Conservation (phyloP, 345 rosid genomes). For the Heritiera fomes region DNA sequence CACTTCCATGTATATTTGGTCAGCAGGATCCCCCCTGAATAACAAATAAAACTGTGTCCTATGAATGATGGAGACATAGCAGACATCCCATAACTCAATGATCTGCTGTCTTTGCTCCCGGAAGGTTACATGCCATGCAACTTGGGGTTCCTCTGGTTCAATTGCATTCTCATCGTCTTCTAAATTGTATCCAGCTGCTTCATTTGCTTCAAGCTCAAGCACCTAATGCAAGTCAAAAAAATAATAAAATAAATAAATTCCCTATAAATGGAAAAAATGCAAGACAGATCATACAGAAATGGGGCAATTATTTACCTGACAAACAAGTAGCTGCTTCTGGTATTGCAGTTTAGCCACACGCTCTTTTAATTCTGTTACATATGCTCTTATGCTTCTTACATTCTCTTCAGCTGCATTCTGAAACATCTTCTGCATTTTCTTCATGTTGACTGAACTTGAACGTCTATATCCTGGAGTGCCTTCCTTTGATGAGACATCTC, state of each 20-base stretch:
- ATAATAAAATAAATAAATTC: not conserved
- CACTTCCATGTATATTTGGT: not conserved
- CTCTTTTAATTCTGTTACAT: constrained; percentile 92
- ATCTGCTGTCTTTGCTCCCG: constrained; percentile 89
- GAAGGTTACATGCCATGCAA: constrained; percentile 79
- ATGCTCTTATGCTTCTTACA: constrained; percentile 89
- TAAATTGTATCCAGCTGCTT: constrained; percentile 74
- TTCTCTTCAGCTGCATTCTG: constrained; percentile 99
- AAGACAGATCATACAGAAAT: not conserved
- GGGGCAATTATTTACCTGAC: constrained; percentile 58
- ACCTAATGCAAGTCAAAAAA: constrained; percentile 45
- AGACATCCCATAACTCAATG: constrained; percentile 90
- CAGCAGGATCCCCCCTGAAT: constrained; percentile 81
- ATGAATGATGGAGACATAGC: constrained; percentile 86
- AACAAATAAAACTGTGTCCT: constrained; percentile 92
- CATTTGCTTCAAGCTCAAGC: constrained; percentile 96
- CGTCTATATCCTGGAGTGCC: constrained; percentile 71
- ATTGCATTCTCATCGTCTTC: constrained; percentile 56
- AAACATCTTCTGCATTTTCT: constrained; percentile 98
- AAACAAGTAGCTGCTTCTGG: constrained; percentile 99
- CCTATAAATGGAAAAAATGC: not conserved
- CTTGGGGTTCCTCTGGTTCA: constrained; percentile 61
- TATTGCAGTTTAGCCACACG: constrained; percentile 97
- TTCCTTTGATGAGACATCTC: constrained; percentile 81
- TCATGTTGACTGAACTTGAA: constrained; percentile 93